Conservation (phyloP, 2,329 filamentous ascomycete genomes). For the Pleoardoris graminearum region DNA sequence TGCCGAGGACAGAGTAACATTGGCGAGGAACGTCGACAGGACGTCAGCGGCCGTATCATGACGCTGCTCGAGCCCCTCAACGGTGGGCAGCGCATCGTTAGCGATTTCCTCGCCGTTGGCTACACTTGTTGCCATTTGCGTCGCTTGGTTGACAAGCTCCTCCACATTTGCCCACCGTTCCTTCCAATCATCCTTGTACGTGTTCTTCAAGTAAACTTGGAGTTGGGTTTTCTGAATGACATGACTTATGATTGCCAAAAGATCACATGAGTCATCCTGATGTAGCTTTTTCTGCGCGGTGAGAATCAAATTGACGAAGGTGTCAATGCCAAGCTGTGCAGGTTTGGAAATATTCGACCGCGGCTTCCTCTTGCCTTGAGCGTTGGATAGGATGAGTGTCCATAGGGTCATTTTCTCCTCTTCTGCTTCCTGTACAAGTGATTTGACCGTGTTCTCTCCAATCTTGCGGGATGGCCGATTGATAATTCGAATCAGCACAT, state of each 20-base stretch:
- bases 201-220: conserved; percentile 71
- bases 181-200: conserved; percentile 67
- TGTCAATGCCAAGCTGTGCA: conserved; percentile 60
- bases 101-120: conserved; percentile 44
- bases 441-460: conserved; percentile 76
- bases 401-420: conserved; percentile 70
- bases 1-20: conserved; percentile 83
- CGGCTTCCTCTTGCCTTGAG: conserved; percentile 56
- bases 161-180: conserved; percentile 85
- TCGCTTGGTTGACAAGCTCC: conserved; percentile 80
- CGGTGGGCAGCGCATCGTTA: conserved; percentile 61
- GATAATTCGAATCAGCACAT: conserved; percentile 79
- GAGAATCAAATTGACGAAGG: conserved; percentile 64
- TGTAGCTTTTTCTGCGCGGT: conserved; percentile 59
- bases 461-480: conserved; percentile 82
- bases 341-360: conserved; percentile 60
- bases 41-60: conserved; percentile 60
- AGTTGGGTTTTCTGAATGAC: conserved; percentile 70
- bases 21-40: conserved; percentile 82
- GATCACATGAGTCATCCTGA: conserved; percentile 42
- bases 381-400: conserved; percentile 66
- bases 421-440: conserved; percentile 76
- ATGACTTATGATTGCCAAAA: conserved; percentile 58
- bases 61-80: conserved; percentile 72
- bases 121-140: conserved; percentile 64